phyloP scores from a whole-genome alignment of 495 filamentous ascomycete species.

The Parathielavia hyrcaniae region DNA sequence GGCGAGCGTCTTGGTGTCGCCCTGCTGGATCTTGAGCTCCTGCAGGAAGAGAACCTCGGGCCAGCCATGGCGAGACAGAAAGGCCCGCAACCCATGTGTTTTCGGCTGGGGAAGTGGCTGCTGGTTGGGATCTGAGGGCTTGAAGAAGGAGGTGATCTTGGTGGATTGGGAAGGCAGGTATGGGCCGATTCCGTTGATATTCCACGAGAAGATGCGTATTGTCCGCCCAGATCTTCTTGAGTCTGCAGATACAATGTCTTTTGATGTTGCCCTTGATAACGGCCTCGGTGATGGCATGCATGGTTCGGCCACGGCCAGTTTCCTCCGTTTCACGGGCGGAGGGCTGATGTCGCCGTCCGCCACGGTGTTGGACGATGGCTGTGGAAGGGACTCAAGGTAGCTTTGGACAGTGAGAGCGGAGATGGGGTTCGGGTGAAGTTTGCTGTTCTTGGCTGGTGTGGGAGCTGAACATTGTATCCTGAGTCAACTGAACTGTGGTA shows the following conservation, averaged over 20 bases:
- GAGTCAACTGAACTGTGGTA: too few species aligned
- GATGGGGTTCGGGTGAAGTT: too few species aligned
- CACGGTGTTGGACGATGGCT: neutral
- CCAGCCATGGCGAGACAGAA: slow-evolving; percentile 42
- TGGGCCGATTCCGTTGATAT: slow-evolving; percentile 46
- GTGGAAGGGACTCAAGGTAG: too few species aligned
- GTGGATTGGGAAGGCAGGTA: slow-evolving; percentile 31
- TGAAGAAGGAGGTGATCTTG: slow-evolving; percentile 43
- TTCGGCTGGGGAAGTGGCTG: neutral
- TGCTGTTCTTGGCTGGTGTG: too few species aligned
- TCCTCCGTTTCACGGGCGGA: slow-evolving; percentile 21
- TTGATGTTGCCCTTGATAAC: neutral
- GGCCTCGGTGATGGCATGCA: neutral
- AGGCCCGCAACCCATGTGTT: slow-evolving; percentile 33
- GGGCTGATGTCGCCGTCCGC: slow-evolving; percentile 21
- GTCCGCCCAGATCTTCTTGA: neutral
- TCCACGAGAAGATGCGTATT: slow-evolving; percentile 44
- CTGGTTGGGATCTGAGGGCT: slow-evolving; percentile 6
- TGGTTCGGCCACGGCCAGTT: neutral
- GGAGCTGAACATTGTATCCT: too few species aligned
- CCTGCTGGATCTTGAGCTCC: slow-evolving; percentile 46
- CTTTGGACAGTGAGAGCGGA: too few species aligned
- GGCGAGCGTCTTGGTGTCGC: slow-evolving; percentile 31
- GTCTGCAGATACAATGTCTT: neutral
- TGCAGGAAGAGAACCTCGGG: slow-evolving; percentile 47